phyloP scores from a whole-genome alignment of 345 rosid genomes.

The Eucalyptus caleyi region DNA sequence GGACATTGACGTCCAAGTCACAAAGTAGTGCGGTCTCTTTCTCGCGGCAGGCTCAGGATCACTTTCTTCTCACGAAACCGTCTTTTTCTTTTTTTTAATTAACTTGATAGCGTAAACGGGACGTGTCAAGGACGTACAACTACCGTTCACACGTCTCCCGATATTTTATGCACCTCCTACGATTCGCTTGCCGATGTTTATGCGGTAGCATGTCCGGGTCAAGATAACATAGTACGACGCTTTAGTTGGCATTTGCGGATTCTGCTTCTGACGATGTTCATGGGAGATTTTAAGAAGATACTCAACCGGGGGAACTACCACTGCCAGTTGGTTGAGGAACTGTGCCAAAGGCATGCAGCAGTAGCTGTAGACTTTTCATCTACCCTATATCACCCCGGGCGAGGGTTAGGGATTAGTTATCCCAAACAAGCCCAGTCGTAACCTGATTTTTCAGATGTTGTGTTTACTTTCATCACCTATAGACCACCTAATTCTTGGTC shows the following conservation, averaged over 20 bases:
- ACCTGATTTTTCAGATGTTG: accelerated
- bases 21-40: not conserved
- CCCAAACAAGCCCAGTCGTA: too few relatives aligned
- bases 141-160: not conserved
- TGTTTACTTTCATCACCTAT: too few relatives aligned
- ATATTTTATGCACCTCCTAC: not conserved
- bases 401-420: too few relatives aligned
- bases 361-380: too few relatives aligned
- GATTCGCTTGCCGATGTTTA: not conserved
- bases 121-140: not conserved
- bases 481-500: accelerated
- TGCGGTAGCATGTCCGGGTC: not conserved
- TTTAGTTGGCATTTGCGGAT: not conserved
- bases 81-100: not conserved
- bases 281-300: not conserved
- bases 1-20: not conserved
- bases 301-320: not conserved
- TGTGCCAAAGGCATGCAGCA: too few relatives aligned
- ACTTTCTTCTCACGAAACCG: not conserved
- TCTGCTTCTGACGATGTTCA: not conserved
- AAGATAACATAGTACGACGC: not conserved
- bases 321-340: too few relatives aligned
- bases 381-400: accelerated
- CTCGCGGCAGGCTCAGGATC: not conserved
- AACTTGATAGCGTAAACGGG: not conserved